A percentile compares a stretch with the other conserved stretches of the same genome.
These are phyloP conservation scores for Fusarium nematophilum DNA, from an alignment of 2,329 filamentous ascomycete genomes.

Conservation along the genomic window DNA sequence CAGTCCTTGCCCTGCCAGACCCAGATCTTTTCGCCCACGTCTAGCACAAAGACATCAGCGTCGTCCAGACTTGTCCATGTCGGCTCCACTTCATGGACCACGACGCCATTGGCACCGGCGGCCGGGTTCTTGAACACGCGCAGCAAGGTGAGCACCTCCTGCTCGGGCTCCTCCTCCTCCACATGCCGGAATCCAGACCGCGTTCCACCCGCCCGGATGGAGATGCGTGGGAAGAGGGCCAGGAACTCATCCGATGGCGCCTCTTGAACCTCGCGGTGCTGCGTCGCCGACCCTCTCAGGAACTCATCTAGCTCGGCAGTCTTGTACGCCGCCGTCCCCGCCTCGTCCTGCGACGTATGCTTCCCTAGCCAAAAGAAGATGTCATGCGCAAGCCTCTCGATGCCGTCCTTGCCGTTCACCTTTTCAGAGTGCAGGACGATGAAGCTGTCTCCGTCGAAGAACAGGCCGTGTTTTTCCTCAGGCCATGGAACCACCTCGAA, in stretches of 20 bases:
- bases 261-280: constrained; percentile 73
- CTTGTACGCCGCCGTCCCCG: constrained; percentile 76
- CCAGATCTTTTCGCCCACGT: constrained; percentile 72
- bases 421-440: constrained; percentile 72
- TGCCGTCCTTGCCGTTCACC: constrained; percentile 56
- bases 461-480: constrained; percentile 65
- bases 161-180: constrained; percentile 56
- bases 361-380: constrained; percentile 78
- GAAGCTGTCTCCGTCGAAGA: constrained; percentile 76
- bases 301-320: constrained; percentile 78
- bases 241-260: constrained; percentile 70
- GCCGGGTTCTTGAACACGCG: constrained; percentile 71
- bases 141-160: constrained; percentile 64
- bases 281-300: constrained; percentile 68
- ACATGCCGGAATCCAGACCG: constrained; percentile 73
- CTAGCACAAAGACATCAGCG: constrained; percentile 73
- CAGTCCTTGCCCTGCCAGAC: constrained; percentile 76
- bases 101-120: constrained; percentile 58
- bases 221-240: constrained; percentile 68
- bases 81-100: constrained; percentile 73
- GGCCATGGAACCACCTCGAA: constrained; percentile 74
- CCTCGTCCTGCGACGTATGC: constrained; percentile 75
- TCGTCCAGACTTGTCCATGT: constrained; percentile 72
- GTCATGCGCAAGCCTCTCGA: constrained; percentile 66
- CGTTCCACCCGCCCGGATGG: constrained; percentile 71